phyloP scores from a whole-genome alignment of 2,329 filamentous ascomycete species.

The Microascus cirrosus region DNA sequence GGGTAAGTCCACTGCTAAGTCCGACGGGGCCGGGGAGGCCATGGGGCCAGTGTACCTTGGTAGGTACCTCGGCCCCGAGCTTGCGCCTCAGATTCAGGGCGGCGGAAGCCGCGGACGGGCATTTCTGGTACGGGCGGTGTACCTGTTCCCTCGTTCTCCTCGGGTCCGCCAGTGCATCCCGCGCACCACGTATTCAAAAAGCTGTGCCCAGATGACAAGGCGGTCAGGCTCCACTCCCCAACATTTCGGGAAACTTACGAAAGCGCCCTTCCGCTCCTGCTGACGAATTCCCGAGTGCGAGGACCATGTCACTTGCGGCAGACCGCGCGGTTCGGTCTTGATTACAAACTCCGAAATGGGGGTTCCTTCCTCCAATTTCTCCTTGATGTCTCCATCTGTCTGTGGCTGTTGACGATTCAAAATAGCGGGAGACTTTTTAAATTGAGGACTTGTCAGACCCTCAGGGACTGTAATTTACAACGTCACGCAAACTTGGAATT shows the following conservation, averaged over 20 bases:
- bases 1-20: neutral
- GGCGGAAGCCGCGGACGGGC: neutral
- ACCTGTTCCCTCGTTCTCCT: neutral
- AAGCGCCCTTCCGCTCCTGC: neutral
- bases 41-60: neutral
- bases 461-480: neutral
- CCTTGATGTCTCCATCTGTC: neutral
- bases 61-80: neutral
- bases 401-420: neutral
- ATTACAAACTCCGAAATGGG: neutral
- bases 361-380: too few relatives aligned
- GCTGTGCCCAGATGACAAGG: neutral
- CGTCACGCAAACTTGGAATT: neutral
- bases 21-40: neutral
- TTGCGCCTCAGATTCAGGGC: neutral
- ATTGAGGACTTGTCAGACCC: neutral
- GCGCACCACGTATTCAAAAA: neutral
- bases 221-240: neutral
- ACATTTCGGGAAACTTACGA: neutral
- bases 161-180: neutral
- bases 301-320: neutral
- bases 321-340: neutral
- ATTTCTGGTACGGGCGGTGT: neutral
- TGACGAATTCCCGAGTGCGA: conserved; percentile 3
- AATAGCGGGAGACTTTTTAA: neutral